Base-by-base conservation (phyloP, 345 rosid species). In the Ceriops tagal region DNA sequence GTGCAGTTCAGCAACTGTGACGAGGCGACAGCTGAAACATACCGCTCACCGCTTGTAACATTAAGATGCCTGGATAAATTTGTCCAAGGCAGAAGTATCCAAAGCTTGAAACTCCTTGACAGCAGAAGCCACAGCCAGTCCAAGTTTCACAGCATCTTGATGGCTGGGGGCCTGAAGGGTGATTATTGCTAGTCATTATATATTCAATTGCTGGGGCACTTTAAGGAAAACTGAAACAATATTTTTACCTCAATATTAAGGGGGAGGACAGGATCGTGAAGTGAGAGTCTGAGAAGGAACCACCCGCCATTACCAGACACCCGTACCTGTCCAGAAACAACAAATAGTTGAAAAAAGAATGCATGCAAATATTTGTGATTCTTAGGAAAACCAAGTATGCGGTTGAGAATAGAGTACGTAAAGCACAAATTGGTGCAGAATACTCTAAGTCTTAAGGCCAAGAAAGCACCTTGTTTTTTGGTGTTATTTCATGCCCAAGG, bases 261-360 rank as follows among this genome's bases (percentile, higher is more conserved):
- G 72, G 99, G 98, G 73, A 96, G 97, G 78, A 96, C 97, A 32
- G 96, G 99, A 75, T 96, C 99, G 49, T 92, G 99, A 58, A 92
- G 97, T 0, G 99, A 92, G 58, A 96, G 97, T 78, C 99, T 90
- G 24, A 92, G 92, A 78, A 96, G 98, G 82, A 96, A 89, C 98
- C 99, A 96, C 78, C 99, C 99, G 69, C 95, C 90, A 68, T 80
- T 86, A 21, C 93, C 95, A 65, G 98, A 96, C 58, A 85, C 96
- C 39, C 98, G 92, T 66, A 92, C 88, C 98, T 90, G 77, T 69
- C 71, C 73, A 21, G 47, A 5, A 21, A 51, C n/a, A 22, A 49
- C 16, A 59, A 20, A 35, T 0, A 13, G 49, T 43, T 1, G 58
- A 32, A 8, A 8, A 43, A 22, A 16, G 3, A 20, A n/a, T 2